These are phyloP conservation scores for Gnomoniopsis smithogilvyi DNA, from an alignment of 2,329 filamentous ascomycete species.

Conservation along the genomic window DNA sequence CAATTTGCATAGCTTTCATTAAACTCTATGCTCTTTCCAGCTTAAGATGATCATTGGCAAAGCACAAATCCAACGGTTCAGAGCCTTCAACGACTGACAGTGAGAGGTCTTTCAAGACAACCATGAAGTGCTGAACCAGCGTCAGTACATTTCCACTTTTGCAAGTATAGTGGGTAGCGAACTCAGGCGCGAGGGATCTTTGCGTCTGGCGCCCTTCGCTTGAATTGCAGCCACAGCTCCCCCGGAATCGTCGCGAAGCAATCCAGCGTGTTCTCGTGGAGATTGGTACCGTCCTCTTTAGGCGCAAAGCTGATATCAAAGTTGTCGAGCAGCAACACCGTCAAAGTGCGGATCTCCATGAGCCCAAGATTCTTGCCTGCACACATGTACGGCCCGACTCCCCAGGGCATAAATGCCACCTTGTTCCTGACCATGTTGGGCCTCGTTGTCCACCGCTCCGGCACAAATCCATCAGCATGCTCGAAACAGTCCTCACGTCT, in stretches of 20 bases:
- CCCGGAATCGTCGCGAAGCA: neutral
- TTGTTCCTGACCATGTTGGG: slow-evolving; percentile 25
- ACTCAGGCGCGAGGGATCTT: neutral
- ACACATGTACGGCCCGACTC: slow-evolving; percentile 1
- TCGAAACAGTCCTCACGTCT: slow-evolving; percentile 17
- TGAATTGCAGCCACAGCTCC: neutral
- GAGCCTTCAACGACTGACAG: too few relatives aligned
- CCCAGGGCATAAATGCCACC: neutral
- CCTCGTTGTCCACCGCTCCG: slow-evolving; percentile 30
- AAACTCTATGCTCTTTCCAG: too few relatives aligned
- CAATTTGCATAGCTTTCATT: too few relatives aligned
- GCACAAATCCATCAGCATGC: slow-evolving; percentile 26
- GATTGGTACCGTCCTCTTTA: neutral
- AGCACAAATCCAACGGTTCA: too few relatives aligned
- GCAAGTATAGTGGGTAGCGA: too few relatives aligned
- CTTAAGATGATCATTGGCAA: too few relatives aligned
- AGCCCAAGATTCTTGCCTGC: slow-evolving; percentile 6
- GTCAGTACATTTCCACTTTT: too few relatives aligned
- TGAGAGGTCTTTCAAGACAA: too few relatives aligned
- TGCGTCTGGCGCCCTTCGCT: neutral
- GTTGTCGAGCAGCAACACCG: neutral
- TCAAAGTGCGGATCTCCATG: slow-evolving; percentile 2
- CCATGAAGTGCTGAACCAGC: too few relatives aligned
- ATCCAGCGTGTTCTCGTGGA: neutral
- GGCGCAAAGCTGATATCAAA: slow-evolving; percentile 4